A percentile compares a stretch with the other conserved stretches of the same genome.
Conservation (phyloP, 495 filamentous ascomycete species). For the Tirmania nivea region DNA sequence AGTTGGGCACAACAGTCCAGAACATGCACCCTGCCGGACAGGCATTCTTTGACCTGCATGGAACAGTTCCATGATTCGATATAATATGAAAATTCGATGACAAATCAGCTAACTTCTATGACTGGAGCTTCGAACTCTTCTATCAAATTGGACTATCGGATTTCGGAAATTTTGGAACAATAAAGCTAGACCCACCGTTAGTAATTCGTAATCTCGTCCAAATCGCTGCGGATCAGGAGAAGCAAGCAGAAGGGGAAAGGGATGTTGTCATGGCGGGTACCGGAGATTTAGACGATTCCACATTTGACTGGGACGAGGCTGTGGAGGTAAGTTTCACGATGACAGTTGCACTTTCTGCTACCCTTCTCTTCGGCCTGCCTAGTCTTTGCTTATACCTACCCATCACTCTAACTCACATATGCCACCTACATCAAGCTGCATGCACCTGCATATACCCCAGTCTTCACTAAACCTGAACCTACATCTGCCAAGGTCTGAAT, state of each 20-base stretch:
- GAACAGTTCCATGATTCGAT: no score
- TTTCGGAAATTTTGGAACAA: conserved; percentile 83
- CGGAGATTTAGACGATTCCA: conserved; percentile 24
- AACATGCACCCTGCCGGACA: neutral
- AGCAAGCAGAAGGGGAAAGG: conserved; percentile 6
- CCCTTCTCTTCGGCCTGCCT: neutral
- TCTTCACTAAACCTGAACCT: no score
- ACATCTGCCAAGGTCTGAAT: no score
- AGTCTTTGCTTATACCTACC: neutral
- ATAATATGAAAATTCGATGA: neutral
- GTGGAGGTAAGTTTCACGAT: conserved; percentile 35
- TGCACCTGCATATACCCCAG: neutral
- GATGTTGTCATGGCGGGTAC: conserved; percentile 6
- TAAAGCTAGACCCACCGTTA: conserved; percentile 57
- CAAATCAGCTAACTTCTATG: neutral
- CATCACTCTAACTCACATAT: neutral
- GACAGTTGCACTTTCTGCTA: neutral
- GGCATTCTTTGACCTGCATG: neutral
- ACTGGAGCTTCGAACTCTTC: conserved; percentile 58
- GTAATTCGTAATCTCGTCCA: conserved; percentile 45
- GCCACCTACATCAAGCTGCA: neutral
- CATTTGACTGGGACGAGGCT: conserved; percentile 44
- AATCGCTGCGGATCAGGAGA: conserved; percentile 53
- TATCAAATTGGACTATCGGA: conserved; percentile 93
- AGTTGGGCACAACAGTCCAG: neutral